These are phyloP conservation scores for Salix exigua DNA, from an alignment of 345 rosid species.

Conservation along the genomic window DNA sequence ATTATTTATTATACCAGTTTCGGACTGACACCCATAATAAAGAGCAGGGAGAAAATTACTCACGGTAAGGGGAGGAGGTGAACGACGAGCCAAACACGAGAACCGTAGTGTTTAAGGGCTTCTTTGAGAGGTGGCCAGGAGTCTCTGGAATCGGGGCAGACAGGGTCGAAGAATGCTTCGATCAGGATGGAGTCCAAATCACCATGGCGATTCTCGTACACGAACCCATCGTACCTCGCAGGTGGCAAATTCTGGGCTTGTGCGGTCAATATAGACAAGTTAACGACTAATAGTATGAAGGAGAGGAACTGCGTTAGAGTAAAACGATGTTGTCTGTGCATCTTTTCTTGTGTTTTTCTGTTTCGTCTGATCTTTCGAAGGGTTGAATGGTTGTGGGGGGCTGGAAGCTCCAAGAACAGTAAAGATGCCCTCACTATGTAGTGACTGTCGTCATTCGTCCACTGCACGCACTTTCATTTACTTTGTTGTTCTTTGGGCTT, in stretches of 20 bases:
- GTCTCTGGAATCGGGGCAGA: slow-evolving; percentile 84
- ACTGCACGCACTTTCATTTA: no score
- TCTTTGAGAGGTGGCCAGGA: slow-evolving; percentile 77
- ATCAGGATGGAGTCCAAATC: slow-evolving; percentile 46
- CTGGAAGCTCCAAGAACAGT: background rate
- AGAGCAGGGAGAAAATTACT: slow-evolving; percentile 21
- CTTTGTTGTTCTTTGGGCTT: background rate
- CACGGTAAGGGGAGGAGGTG: slow-evolving; percentile 91
- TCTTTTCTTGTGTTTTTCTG: background rate
- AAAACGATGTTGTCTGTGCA: background rate
- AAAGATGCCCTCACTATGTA: background rate
- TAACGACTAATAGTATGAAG: slow-evolving; percentile 4
- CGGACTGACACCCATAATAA: background rate
- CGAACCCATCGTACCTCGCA: slow-evolving; percentile 69
- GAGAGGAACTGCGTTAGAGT: slow-evolving; percentile 13
- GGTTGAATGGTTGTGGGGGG: background rate
- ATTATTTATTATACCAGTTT: no score
- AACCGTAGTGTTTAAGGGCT: slow-evolving; percentile 57
- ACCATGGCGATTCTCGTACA: slow-evolving; percentile 31
- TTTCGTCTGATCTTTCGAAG: background rate
- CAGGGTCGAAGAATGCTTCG: slow-evolving; percentile 88
- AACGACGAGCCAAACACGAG: slow-evolving; percentile 51
- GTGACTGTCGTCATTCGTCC: no score
- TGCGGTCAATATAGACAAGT: slow-evolving; percentile 2
- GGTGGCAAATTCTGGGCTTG: slow-evolving; percentile 74